Evolutionary conservation across 345 rosid species (phyloP), one percentile per base, ranked within the genome.

Genomic region (Kandelia obovata): DNA sequence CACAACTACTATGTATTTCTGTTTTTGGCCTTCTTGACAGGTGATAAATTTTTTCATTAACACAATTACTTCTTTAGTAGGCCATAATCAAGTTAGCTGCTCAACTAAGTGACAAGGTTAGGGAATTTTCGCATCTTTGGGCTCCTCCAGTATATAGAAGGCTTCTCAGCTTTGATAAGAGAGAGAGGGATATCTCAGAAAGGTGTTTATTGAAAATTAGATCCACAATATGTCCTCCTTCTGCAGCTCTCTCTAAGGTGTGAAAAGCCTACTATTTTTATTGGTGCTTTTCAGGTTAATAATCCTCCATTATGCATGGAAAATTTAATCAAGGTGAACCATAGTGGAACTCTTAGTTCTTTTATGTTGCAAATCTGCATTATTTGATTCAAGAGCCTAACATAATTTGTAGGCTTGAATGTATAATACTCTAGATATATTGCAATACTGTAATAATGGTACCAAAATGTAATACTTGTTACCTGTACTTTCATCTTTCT

Each of bases 81-180:
- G 87, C 87, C 75, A 73, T 80, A 53, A 73, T 68, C 59, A 82
- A 81, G 76, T 72, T 87, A 58, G 75, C 67, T 46, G 68, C 75
- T 62, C 85, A 81, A 65, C 53, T 82, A 67, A 63, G 71, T 56
- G 84, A 78, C 62, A 66, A 58, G 81, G 83, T 83, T 83, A 79
- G 83, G 76, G 86, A 81, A 61, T 70, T 77, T 23, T 82, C 84
- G 23, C 80, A 83, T 73, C 55, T 83, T 56, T 83, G 88, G 89
- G 79, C 75, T 67, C 88, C 88, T 73, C 78, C 83, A 27, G 68
- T 83, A 26, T 82, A 77, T 72, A 79, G 89, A 69, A 82, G 88
- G 72, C 84, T 87, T 72, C 75, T 87, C 64, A 79, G 87, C 76
- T 43, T 20, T 72, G 89, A 85, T 49, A 83, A 84, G 80, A 83